These are phyloP conservation scores for Pyrus hybrid DNA, from an alignment of 331 rosid genomes.

Conservation along the genomic window DNA sequence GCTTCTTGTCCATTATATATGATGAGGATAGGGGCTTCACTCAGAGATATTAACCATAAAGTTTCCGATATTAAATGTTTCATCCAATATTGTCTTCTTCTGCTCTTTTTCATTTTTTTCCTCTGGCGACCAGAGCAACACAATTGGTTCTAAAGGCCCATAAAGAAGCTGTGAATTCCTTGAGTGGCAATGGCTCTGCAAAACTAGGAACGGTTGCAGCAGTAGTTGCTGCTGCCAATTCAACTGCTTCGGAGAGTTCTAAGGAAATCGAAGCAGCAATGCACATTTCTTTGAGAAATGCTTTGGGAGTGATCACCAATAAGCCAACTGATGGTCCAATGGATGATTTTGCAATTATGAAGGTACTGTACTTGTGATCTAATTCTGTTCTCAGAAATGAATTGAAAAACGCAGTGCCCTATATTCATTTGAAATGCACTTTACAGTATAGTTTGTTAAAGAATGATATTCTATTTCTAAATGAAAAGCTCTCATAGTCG, in stretches of 20 bases:
- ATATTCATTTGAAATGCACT: conserved; percentile 1
- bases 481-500: too few species aligned
- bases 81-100: conserved; percentile 14
- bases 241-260: conserved; percentile 86
- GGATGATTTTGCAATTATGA: conserved; percentile 95
- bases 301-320: conserved; percentile 75
- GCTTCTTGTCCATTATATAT: background rate
- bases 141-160: conserved; percentile 96
- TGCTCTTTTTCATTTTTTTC: background rate
- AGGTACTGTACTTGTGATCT: conserved; percentile 38
- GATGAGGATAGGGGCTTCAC: background rate
- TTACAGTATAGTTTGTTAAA: conserved; percentile 1
- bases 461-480: background rate
- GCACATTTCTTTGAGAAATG: conserved; percentile 92
- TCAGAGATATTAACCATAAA: background rate
- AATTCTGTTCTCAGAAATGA: background rate
- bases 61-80: background rate
- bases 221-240: conserved; percentile 96
- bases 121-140: conserved; percentile 58
- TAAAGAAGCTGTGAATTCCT: conserved; percentile 93
- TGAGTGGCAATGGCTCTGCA: conserved; percentile 90
- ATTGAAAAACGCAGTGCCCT: background rate
- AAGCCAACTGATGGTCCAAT: conserved; percentile 74
- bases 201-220: conserved; percentile 94
- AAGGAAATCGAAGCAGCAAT: conserved; percentile 95